Conservation (phyloP, 495 filamentous ascomycete species). For the Tirmania nivea region DNA sequence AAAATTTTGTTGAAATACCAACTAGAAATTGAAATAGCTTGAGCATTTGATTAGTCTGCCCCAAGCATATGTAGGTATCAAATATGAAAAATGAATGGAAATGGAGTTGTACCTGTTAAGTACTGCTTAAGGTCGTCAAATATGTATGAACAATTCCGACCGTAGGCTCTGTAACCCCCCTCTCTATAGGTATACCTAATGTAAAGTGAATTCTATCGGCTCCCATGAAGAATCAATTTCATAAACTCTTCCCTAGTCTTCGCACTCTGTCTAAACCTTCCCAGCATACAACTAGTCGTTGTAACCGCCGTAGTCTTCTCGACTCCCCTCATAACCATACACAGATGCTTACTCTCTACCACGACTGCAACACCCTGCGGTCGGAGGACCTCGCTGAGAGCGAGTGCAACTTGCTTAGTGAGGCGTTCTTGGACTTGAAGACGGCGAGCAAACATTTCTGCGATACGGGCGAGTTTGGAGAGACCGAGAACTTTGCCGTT, state of each 20-base stretch:
- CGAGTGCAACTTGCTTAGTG: conserved; percentile 88
- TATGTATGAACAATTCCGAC: no score
- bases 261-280: conserved; percentile 74
- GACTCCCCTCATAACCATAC: conserved; percentile 81
- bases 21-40: no score
- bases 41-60: no score
- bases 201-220: not conserved
- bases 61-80: no score
- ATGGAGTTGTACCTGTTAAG: no score
- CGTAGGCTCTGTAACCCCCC: no score
- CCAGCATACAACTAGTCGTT: conserved; percentile 88
- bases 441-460: conserved; percentile 86
- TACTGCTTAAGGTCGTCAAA: no score
- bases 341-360: conserved; percentile 93
- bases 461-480: conserved; percentile 83
- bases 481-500: conserved; percentile 69
- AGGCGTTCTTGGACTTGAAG: conserved; percentile 89
- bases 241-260: conserved; percentile 86
- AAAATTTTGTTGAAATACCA: no score
- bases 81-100: no score
- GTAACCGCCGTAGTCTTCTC: conserved; percentile 73
- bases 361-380: conserved; percentile 92
- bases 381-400: conserved; percentile 74
- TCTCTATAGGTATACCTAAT: no score
- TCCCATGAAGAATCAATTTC: conserved; percentile 13